Evolutionary conservation across 2,329 filamentous ascomycete species (phyloP).

Genomic region (Coniochaeta sp.): DNA sequence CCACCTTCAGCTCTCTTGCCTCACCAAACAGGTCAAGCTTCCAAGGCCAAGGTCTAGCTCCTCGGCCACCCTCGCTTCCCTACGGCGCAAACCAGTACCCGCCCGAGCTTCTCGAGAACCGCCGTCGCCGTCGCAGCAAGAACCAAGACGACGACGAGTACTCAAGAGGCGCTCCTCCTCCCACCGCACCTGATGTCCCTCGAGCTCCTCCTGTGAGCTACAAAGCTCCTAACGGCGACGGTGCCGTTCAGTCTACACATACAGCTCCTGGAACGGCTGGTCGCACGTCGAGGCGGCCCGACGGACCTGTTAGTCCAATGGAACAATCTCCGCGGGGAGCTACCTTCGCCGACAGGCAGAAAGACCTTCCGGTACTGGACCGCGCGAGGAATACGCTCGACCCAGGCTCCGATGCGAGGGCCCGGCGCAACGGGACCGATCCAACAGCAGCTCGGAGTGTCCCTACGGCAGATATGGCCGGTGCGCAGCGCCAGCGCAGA

Average conservation of each 20-base stretch:
- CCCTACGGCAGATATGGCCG: slow-evolving; percentile 16
- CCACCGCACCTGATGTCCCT: slow-evolving; percentile 54
- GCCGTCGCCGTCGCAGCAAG: slow-evolving; percentile 32
- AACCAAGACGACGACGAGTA: slow-evolving; percentile 33
- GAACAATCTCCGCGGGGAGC: slow-evolving; percentile 1
- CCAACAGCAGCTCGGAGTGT: slow-evolving; percentile 15
- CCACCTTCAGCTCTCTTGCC: slow-evolving; percentile 49
- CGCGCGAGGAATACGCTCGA: slow-evolving; percentile 19
- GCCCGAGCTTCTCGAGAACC: slow-evolving; percentile 34
- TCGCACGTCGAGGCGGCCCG: slow-evolving; percentile 17
- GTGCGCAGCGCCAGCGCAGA: slow-evolving; percentile 17
- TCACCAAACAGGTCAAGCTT: slow-evolving; percentile 48
- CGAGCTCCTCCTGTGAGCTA: slow-evolving; percentile 52
- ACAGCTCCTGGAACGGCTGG: slow-evolving; percentile 19
- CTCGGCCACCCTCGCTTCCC: slow-evolving; percentile 51
- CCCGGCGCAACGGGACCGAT: slow-evolving; percentile 14
- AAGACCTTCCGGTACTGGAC: slow-evolving; percentile 19
- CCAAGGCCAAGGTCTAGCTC: slow-evolving; percentile 44
- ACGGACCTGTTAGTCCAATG: slow-evolving; percentile 15
- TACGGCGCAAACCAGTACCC: slow-evolving; percentile 35
- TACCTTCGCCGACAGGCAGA: slow-evolving; percentile 4
- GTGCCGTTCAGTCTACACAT: slow-evolving; percentile 19
- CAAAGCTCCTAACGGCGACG: slow-evolving; percentile 37
- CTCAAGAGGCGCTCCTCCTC: slow-evolving; percentile 27
- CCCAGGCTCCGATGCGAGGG: slow-evolving; percentile 11